Conservation (phyloP, 257 asterid species). For the Scutellaria barbata region DNA sequence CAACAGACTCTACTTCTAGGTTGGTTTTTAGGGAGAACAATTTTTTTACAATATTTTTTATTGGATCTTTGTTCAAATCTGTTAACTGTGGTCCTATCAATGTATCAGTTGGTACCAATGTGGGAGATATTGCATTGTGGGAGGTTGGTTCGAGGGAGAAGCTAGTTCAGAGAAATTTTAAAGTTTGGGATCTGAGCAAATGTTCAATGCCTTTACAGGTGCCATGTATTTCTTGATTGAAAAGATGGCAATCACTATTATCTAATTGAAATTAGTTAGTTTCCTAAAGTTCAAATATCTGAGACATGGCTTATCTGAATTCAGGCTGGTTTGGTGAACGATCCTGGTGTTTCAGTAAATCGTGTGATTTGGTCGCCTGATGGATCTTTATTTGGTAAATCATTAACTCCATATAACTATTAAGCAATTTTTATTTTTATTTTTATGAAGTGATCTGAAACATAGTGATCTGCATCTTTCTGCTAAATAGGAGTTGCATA, state of each 20-base stretch:
- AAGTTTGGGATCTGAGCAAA: constrained; percentile 84
- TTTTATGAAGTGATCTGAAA: constrained; percentile 30
- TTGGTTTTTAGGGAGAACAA: constrained; percentile 35
- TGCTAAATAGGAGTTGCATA: constrained; percentile 80
- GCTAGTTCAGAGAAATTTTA: constrained; percentile 72
- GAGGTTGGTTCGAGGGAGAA: constrained; percentile 86
- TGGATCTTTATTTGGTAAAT: constrained; percentile 82
- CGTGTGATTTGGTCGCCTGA: constrained; percentile 97
- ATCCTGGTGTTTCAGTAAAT: constrained; percentile 79
- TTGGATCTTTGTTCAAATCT: constrained; percentile 10
- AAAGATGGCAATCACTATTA: constrained; percentile 3
- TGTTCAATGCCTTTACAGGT: constrained; percentile 91
- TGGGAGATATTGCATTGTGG: constrained; percentile 88
- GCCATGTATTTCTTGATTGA: constrained; percentile 17
- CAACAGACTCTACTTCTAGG: constrained; percentile 89
- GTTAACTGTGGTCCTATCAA: constrained; percentile 26
- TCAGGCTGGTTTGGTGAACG: constrained; percentile 77
- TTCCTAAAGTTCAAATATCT: constrained; percentile 23
- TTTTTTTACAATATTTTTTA: not conserved
- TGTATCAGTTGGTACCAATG: constrained; percentile 85
- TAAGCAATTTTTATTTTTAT: not conserved
- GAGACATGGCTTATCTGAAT: constrained; percentile 31
- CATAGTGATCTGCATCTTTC: constrained; percentile 30
- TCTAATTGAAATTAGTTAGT: not conserved
- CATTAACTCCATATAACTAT: not conserved